Evolutionary conservation across 106 monocot species (phyloP).

Genomic region (Platanthera guangdongensis): DNA sequence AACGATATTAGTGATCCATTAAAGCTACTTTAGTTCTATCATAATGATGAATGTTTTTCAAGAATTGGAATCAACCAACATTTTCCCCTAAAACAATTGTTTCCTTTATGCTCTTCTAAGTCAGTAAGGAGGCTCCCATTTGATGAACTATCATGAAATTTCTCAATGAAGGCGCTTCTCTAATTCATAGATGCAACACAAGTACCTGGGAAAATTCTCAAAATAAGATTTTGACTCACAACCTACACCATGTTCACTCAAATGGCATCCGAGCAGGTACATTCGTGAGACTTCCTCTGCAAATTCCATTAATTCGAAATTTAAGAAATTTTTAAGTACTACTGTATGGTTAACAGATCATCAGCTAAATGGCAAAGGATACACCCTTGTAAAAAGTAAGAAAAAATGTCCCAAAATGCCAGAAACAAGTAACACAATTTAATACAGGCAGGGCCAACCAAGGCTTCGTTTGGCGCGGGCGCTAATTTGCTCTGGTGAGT

Average conservation of each 20-base stretch:
- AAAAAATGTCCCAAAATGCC: not conserved
- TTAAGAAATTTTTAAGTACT: not conserved
- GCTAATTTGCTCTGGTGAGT: not conserved
- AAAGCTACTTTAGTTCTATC: too few relatives aligned
- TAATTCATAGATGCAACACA: not conserved
- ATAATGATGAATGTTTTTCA: too few relatives aligned
- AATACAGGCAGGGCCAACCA: not conserved
- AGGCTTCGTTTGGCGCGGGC: too few relatives aligned
- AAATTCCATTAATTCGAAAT: not conserved
- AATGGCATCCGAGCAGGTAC: not conserved
- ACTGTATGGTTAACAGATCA: not conserved
- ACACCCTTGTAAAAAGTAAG: not conserved
- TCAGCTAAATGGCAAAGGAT: not conserved
- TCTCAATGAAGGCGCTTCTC: not conserved
- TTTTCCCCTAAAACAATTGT: too few relatives aligned
- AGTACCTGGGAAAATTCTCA: not conserved
- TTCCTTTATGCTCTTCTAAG: too few relatives aligned
- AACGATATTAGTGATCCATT: too few relatives aligned
- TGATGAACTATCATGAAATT: too few relatives aligned
- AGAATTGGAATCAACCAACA: too few relatives aligned
- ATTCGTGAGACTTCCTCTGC: not conserved
- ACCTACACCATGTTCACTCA: not conserved
- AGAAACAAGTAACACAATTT: not conserved
- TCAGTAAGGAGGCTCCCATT: too few relatives aligned
- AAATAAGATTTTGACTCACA: not conserved